Evolutionary conservation across 2,329 filamentous ascomycete genomes (phyloP), one percentile per base, ranked within the genome.

Genomic region (Hymenoscyphus occultus): DNA sequence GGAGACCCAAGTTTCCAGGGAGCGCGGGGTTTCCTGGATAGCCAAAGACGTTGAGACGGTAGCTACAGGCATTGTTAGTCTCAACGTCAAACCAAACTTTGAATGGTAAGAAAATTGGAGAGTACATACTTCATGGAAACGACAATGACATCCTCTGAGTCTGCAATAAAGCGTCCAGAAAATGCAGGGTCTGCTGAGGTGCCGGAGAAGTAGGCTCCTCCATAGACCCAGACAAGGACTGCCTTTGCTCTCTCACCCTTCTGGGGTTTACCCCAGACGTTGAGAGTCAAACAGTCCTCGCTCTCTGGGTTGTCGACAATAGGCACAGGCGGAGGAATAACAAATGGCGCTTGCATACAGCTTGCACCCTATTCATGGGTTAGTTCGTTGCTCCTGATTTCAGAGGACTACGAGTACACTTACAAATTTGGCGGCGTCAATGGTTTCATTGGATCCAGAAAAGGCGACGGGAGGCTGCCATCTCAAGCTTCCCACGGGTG

Each of bases 101-200:
- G 28, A 28, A 28, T 28, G 28, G 28, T 28, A 28, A 28, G 28
- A 28, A 28, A 28, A 48, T 31, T 54, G 39, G 51, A 3, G 58
- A 71, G 68, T 39, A 19, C 77, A 68, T 82, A 82, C 72, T 81
- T 82, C 63, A 82, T 73, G 0, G 77, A 78, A 3, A 82, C 76
- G 3, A 82, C 71, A 2, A 83, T 69, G 0, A 80, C 71, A 40
- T 81, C 79, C 56, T 81, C 71, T 0, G 77, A 69, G 5, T 77
- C 74, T 5, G 77, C 79, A 60, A 82, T 77, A 69, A 76, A 72
- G 57, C 78, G 76, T 39, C 80, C 80, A 3, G 74, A 77, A 65
- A 80, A 82, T 3, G 76, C 71, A 0, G 75, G 74, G 9, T 71
- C 75, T 60, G 76, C 71, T 0, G 78, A 76, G 65, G 74, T 77